A percentile compares a stretch with the other conserved stretches of the same genome.
phyloP scores from a whole-genome alignment of 306 rosid genomes.

The Oemleria cerasiformis region DNA sequence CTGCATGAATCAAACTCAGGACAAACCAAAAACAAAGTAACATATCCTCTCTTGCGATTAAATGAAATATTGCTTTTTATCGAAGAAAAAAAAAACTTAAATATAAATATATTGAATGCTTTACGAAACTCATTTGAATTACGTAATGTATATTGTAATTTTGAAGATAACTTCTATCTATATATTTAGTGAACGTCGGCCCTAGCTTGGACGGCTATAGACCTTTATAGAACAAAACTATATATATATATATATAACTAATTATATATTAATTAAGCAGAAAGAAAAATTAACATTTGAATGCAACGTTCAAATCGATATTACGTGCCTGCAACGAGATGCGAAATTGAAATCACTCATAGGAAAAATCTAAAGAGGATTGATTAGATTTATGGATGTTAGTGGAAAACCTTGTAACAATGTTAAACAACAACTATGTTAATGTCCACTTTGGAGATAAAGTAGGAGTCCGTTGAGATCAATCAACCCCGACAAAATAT shows the following conservation, averaged over 20 bases:
- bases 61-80: too few relatives aligned
- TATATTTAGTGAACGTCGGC: too few relatives aligned
- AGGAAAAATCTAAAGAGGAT: not conserved
- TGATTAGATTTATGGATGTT: not conserved
- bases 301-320: not conserved
- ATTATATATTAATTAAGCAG: not conserved
- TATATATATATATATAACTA: not conserved
- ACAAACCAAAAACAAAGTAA: too few relatives aligned
- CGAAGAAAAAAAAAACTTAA: too few relatives aligned
- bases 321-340: not conserved
- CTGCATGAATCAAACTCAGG: too few relatives aligned
- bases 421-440: not conserved
- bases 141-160: not conserved
- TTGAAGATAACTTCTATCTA: not conserved
- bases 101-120: not conserved
- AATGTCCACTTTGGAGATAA: not conserved
- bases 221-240: too few relatives aligned
- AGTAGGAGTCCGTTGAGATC: not conserved
- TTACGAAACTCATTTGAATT: not conserved
- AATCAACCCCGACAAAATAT: not conserved
- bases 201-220: not conserved
- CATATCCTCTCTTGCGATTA: too few relatives aligned
- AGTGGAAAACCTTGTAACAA: not conserved
- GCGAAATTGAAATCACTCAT: not conserved
- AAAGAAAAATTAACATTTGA: not conserved